Evolutionary conservation across 139 green algal genomes (phyloP).

Genomic region (Chara braunii): DNA sequence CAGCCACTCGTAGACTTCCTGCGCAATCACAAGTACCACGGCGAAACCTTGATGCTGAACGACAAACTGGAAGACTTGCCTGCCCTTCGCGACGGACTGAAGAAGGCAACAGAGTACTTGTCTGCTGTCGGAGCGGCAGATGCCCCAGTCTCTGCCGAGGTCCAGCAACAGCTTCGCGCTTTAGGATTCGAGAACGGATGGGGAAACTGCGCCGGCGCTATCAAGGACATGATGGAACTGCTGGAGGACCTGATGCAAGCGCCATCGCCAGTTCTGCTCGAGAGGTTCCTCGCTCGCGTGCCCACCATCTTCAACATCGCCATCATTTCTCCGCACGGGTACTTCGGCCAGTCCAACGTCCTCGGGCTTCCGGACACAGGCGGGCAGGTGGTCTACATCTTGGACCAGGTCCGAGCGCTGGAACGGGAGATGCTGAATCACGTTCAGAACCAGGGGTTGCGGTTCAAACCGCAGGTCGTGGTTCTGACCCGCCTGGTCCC

Average conservation of each 20-base stretch:
- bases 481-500: conserved; percentile 77
- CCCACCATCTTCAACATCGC: conserved; percentile 65
- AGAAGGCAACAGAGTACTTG: conserved; percentile 14
- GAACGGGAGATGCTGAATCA: conserved; percentile 16
- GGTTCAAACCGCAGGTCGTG: conserved; percentile 51
- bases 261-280: conserved; percentile 53
- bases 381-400: conserved; percentile 74
- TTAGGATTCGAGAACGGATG: conserved; percentile 68
- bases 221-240: conserved; percentile 53
- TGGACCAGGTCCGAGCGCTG: conserved; percentile 53
- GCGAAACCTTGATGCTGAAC: conserved; percentile 48
- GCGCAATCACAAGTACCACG: conserved; percentile 45
- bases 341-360: conserved; percentile 69
- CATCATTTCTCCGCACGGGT: conserved; percentile 72
- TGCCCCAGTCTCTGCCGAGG: background rate
- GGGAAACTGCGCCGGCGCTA: conserved; percentile 52
- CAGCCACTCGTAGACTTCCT: conserved; percentile 56
- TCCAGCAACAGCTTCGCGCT: too few species aligned
- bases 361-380: conserved; percentile 65
- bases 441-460: conserved; percentile 13
- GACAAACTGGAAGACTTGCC: conserved; percentile 22
- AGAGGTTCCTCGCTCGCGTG: conserved; percentile 60
- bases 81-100: background rate
- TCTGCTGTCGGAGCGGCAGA: background rate
- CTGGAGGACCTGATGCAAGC: conserved; percentile 69